Evolutionary conservation across 495 filamentous ascomycete genomes (phyloP).

Genomic region (Cercophora sp.): DNA sequence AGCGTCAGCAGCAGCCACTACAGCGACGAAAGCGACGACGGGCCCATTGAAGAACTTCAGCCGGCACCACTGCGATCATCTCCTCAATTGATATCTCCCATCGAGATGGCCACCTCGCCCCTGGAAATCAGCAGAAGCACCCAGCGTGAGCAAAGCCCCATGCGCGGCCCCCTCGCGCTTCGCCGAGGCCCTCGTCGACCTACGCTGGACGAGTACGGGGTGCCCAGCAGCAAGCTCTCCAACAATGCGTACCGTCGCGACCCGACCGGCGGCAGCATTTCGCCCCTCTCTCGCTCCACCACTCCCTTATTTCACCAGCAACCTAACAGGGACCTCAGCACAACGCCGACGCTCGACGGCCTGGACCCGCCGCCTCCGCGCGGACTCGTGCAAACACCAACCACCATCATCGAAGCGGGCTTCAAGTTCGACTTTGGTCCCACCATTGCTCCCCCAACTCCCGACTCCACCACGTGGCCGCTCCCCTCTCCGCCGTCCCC

Average conservation of each 20-base stretch:
- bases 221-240: constrained; percentile 9
- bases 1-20: constrained; percentile 27
- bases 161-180: constrained; percentile 11
- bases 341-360: not conserved
- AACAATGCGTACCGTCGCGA: not conserved
- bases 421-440: constrained; percentile 33
- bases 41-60: constrained; percentile 23
- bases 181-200: constrained; percentile 20
- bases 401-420: constrained; percentile 15
- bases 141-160: constrained; percentile 15
- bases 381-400: constrained; percentile 6
- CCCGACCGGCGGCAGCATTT: constrained; percentile 1
- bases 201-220: constrained; percentile 26
- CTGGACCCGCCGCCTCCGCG: constrained; percentile 6
- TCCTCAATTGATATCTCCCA: not conserved
- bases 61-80: constrained; percentile 23
- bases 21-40: constrained; percentile 17
- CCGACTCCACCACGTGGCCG: constrained; percentile 28
- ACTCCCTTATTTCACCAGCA: constrained; percentile 21
- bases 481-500: constrained; percentile 14
- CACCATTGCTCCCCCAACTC: constrained; percentile 15
- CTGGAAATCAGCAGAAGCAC: too few species aligned
- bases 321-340: constrained; percentile 7
- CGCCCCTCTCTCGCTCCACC: constrained; percentile 17
- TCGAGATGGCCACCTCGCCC: not conserved